Base-by-base conservation (phyloP, 148 eudicot species). In the Chenopodium quinoa region DNA sequence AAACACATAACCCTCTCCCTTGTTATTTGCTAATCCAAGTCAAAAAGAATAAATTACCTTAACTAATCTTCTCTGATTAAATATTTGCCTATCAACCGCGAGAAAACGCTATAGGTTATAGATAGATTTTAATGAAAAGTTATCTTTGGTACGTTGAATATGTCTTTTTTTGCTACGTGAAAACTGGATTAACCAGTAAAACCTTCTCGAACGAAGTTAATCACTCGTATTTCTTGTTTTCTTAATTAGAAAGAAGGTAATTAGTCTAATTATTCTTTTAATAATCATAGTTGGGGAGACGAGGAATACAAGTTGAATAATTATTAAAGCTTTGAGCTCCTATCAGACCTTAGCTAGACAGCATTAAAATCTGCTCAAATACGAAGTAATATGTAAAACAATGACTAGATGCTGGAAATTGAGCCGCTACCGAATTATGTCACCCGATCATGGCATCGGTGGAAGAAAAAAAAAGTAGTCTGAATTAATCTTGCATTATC, bases 11-110 rank as follows among this genome's bases (percentile, higher is more conserved):
- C 44, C 80, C 65, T 84, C 74, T 32, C 60, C 34, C 71, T 66
- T 34, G n/a, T 48, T 31, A 14, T 23, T 52, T 71, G 70, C 13
- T 73, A 64, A 75, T 34, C 77, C 20, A 64, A 62, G 86, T 84
- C 80, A 84, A 84, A 75, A 75, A 58, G 31, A 5, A 34, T 11
- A 78, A 75, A 68, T 80, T 75, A 84, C 79, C 80, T 60, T 80
- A 40, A 47, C 32, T n/a, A 32, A 76, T 29, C 75, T 44, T 75
- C 50, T 74, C 62, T 52, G 25, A 67, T 67, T 4, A 11, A 23
- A 37, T 63, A 73, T 75, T 79, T 56, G 64, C 60, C 78, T 79
- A 22, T 54, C 77, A 83, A 79, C 31, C 68, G 47, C 70, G 60
- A 34, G 10, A 63, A 3, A 44, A 75, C 69, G 79, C 70, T 56